Conservation (phyloP, 2,329 filamentous ascomycete species). For the Xylariaceae sp. region DNA sequence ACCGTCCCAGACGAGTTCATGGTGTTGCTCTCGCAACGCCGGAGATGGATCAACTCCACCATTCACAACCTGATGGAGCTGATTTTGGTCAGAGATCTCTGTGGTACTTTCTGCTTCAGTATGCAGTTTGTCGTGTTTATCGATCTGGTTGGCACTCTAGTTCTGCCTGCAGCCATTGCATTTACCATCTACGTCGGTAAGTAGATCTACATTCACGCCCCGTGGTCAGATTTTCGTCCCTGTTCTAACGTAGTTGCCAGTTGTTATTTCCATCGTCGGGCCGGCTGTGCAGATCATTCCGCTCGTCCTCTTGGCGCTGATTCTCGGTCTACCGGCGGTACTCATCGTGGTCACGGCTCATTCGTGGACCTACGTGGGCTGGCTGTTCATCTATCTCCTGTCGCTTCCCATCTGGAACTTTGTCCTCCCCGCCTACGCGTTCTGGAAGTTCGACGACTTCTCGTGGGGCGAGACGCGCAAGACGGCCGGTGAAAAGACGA, state of each 20-base stretch:
- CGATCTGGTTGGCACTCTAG: slow-evolving; percentile 88
- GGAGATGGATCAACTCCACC: slow-evolving; percentile 98
- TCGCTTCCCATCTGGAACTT: slow-evolving; percentile 98
- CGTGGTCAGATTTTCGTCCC: neutral
- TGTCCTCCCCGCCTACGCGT: slow-evolving; percentile 85
- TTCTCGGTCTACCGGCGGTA: slow-evolving; percentile 86
- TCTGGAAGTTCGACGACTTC: slow-evolving; percentile 99
- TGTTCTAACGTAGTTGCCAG: slow-evolving; percentile 38
- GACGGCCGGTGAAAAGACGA: slow-evolving; percentile 82
- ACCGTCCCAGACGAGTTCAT: slow-evolving; percentile 90
- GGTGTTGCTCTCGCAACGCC: slow-evolving; percentile 87
- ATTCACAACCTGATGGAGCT: slow-evolving; percentile 99
- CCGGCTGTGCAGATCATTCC: slow-evolving; percentile 81
- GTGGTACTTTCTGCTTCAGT: slow-evolving; percentile 98
- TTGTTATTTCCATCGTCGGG: slow-evolving; percentile 78
- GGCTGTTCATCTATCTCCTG: slow-evolving; percentile 94
- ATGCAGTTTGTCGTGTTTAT: slow-evolving; percentile 99
- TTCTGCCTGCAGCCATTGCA: slow-evolving; percentile 89
- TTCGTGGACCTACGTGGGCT: slow-evolving; percentile 82
- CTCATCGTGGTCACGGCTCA: slow-evolving; percentile 92
- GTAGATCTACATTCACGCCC: slow-evolving; percentile 31
- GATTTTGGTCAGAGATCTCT: slow-evolving; percentile 88
- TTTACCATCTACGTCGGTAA: slow-evolving; percentile 95
- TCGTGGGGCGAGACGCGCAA: slow-evolving; percentile 98
- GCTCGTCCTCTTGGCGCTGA: slow-evolving; percentile 79